Percentiles rank a stretch among this genome's conserved stretches.
phyloP scores from a whole-genome alignment of 148 eudicot species.

The Rhododendron griersonianum region DNA sequence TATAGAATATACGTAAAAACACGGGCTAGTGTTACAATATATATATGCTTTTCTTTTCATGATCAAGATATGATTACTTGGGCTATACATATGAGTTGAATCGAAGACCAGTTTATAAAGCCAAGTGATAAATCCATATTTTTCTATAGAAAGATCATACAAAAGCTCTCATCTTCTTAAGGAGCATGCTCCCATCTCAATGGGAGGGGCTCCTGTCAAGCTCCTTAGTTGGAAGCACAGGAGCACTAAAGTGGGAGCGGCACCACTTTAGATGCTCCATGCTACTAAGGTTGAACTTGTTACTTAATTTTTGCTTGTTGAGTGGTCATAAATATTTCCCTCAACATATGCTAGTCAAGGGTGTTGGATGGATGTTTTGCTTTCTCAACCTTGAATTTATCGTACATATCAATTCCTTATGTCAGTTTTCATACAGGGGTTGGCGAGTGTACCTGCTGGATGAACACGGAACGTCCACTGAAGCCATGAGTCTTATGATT shows the following conservation, averaged over 20 bases:
- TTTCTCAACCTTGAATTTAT: not conserved
- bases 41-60: no score
- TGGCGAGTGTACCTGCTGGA: constrained; percentile 14
- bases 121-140: not conserved
- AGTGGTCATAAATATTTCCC: not conserved
- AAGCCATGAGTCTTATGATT: constrained; percentile 20
- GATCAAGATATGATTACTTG: not conserved
- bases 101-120: not conserved
- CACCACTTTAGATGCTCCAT: no score
- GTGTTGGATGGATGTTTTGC: not conserved
- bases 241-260: no score
- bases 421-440: not conserved
- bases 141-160: not conserved
- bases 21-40: no score
- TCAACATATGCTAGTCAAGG: not conserved
- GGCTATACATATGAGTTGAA: not conserved
- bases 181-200: not conserved
- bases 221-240: not conserved
- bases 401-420: not conserved
- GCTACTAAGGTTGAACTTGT: not conserved
- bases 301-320: not conserved
- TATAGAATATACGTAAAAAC: no score
- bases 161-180: not conserved
- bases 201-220: not conserved
- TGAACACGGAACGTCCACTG: not conserved